These are phyloP conservation scores for Serendipita sp. DNA, from an alignment of 768 basidiomycete species.

Conservation along the genomic window DNA sequence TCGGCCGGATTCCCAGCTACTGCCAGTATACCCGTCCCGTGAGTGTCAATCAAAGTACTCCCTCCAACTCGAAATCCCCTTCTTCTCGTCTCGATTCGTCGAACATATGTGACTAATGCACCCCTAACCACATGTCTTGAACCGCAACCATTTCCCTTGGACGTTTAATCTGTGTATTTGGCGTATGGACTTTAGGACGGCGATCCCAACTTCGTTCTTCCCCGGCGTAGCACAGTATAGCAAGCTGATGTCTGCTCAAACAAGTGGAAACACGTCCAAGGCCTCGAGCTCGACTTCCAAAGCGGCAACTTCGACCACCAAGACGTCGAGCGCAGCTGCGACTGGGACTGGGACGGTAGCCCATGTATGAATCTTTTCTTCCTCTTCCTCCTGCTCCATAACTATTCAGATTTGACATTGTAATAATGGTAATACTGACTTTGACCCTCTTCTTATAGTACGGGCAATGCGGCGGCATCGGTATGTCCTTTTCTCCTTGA, in stretches of 20 bases:
- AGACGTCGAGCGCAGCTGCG: neutral
- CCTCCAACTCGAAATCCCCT: neutral
- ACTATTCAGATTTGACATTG: neutral
- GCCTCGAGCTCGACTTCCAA: neutral
- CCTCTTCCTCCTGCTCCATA: neutral
- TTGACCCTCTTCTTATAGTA: neutral
- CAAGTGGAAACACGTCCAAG: conserved; percentile 5
- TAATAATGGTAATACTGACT: neutral
- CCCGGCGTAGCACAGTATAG: conserved; percentile 2
- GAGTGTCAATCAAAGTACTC: neutral
- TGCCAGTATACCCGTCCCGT: conserved; percentile 9
- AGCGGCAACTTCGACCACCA: neutral
- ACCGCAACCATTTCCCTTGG: too few species aligned
- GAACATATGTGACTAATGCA: too few species aligned
- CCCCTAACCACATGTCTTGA: too few species aligned
- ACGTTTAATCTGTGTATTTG: too few species aligned
- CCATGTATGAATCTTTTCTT: neutral
- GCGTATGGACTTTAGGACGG: neutral
- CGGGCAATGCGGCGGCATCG: neutral
- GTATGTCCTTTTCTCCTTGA: neutral
- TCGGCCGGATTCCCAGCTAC: conserved; percentile 5
- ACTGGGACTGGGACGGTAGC: neutral
- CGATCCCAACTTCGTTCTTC: conserved; percentile 9
- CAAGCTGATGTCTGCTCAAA: neutral
- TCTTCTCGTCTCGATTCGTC: too few species aligned